phyloP scores from a whole-genome alignment of 179 eudicot species.

The Carnegiea gigantea region DNA sequence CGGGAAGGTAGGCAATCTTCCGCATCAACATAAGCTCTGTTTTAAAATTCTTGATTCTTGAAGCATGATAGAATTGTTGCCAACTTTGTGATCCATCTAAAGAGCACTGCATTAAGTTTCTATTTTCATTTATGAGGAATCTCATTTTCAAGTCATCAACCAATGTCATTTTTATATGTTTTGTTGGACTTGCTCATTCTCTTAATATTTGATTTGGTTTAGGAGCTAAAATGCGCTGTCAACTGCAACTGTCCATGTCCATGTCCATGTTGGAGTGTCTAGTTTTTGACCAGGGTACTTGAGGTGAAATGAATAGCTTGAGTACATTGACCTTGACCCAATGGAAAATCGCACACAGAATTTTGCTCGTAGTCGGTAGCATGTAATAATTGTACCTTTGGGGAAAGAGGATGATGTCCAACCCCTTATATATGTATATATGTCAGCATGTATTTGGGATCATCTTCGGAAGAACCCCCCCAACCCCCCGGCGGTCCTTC shows the following conservation, averaged over 20 bases:
- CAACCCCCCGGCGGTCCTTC: no score
- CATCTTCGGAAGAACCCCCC: no score
- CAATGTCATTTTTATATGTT: neutral
- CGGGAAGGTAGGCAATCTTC: conserved; percentile 60
- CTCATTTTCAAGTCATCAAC: neutral
- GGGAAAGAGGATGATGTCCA: neutral
- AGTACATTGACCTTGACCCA: neutral
- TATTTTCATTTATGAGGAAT: neutral
- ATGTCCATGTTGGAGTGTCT: neutral
- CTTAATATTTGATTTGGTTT: neutral
- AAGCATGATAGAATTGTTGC: neutral
- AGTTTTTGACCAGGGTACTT: neutral
- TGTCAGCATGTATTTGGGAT: neutral
- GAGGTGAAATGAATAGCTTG: neutral
- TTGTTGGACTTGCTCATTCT: neutral
- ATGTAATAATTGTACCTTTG: neutral
- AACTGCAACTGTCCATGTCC: neutral
- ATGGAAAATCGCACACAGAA: neutral
- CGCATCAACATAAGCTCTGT: neutral
- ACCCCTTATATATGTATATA: neutral
- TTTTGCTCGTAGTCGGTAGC: neutral
- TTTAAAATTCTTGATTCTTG: neutral
- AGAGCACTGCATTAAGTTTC: neutral
- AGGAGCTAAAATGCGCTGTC: neutral
- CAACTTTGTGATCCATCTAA: neutral